These are phyloP conservation scores for Deuterostichococcus epilithicus DNA, from an alignment of 139 green algal genomes.

Conservation along the genomic window DNA sequence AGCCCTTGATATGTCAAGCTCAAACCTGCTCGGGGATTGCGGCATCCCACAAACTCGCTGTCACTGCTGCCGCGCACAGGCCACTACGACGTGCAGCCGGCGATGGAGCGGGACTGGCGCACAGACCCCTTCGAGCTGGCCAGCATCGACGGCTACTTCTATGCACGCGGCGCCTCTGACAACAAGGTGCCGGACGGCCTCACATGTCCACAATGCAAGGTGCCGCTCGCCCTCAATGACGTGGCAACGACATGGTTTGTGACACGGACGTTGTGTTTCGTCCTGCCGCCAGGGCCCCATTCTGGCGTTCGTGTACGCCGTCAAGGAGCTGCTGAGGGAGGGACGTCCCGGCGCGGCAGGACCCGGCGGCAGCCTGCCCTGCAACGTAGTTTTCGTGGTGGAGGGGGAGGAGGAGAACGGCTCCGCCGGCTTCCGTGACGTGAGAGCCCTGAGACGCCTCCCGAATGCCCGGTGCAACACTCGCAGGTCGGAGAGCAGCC, in stretches of 20 bases:
- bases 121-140: conserved; percentile 84
- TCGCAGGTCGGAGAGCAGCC: too few species aligned
- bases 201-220: neutral
- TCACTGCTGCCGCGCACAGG: conserved; percentile 18
- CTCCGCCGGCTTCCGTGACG: conserved; percentile 10
- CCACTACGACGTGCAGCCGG: conserved; percentile 86
- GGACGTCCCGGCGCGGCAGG: conserved; percentile 9
- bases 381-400: conserved; percentile 91
- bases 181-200: conserved; percentile 71
- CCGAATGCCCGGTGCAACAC: neutral
- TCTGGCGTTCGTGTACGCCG: conserved; percentile 87
- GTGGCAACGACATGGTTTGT: too few species aligned
- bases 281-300: conserved; percentile 65
- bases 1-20: too few species aligned
- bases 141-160: conserved; percentile 85
- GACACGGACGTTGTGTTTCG: neutral
- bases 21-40: neutral
- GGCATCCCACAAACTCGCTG: neutral
- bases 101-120: conserved; percentile 76
- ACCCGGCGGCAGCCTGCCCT: conserved; percentile 47
- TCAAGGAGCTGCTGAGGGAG: conserved; percentile 79
- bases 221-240: neutral
- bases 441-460: too few species aligned
- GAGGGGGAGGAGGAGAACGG: conserved; percentile 70
- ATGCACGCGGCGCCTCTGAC: conserved; percentile 82